Conservation (phyloP, 306 rosid genomes). For the Luffa aegyptiaca region DNA sequence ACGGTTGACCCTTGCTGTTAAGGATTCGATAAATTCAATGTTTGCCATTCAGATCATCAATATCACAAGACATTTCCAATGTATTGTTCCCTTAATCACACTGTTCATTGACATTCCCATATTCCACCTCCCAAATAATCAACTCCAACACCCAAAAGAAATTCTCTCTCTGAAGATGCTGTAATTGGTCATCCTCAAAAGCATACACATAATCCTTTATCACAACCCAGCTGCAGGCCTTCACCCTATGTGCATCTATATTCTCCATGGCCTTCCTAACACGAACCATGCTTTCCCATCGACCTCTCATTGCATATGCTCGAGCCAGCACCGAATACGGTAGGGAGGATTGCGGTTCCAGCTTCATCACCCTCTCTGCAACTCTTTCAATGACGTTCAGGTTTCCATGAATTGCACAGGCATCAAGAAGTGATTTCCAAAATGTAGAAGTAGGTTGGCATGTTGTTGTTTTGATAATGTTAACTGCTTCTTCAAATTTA, state of each 20-base stretch:
- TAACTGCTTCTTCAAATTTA: slow-evolving; percentile 50
- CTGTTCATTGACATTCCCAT: slow-evolving; percentile 11
- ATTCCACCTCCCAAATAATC: slow-evolving; percentile 49
- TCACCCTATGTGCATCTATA: slow-evolving; percentile 23
- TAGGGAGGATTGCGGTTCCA: slow-evolving; percentile 36
- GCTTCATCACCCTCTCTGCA: slow-evolving; percentile 44
- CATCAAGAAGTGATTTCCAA: slow-evolving; percentile 51
- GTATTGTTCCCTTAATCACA: not conserved
- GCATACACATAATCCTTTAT: slow-evolving; percentile 36
- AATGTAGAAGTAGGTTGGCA: slow-evolving; percentile 25
- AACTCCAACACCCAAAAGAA: slow-evolving; percentile 42
- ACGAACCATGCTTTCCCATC: slow-evolving; percentile 70
- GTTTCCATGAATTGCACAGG: slow-evolving; percentile 37
- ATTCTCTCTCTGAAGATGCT: slow-evolving; percentile 44
- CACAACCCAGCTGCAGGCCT: slow-evolving; percentile 61
- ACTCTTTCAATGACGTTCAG: slow-evolving; percentile 46
- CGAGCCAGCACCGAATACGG: slow-evolving; percentile 53
- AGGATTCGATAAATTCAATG: not conserved
- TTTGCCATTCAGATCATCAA: not conserved
- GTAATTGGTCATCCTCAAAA: slow-evolving; percentile 46
- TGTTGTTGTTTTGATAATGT: slow-evolving; percentile 35
- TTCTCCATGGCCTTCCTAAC: slow-evolving; percentile 39
- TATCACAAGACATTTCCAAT: not conserved
- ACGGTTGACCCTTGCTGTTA: not conserved
- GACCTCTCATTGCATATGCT: slow-evolving; percentile 48